Conservation (phyloP, 192 early-diverging fungal species). For the Obelidium mucronatum region DNA sequence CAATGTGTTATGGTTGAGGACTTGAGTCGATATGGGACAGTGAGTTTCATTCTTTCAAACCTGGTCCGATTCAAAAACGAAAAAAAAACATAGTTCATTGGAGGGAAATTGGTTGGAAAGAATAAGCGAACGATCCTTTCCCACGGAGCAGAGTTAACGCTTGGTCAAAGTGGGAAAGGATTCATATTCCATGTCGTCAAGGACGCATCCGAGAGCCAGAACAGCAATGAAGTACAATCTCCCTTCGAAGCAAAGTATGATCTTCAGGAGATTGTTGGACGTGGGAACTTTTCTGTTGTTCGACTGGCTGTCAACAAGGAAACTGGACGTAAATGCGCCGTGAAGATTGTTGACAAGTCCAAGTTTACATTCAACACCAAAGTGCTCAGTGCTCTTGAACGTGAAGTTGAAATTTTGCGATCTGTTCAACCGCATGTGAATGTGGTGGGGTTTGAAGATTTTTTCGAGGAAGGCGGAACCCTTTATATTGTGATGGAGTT, state of each 20-base stretch:
- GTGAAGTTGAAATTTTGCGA: slow-evolving; percentile 40
- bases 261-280: slow-evolving; percentile 13
- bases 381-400: slow-evolving; percentile 28
- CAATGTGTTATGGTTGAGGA: slow-evolving; percentile 31
- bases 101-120: slow-evolving; percentile 19
- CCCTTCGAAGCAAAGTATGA: slow-evolving; percentile 18
- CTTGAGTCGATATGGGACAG: slow-evolving; percentile 12
- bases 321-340: slow-evolving; percentile 38
- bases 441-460: slow-evolving; percentile 41
- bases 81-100: slow-evolving; percentile 18
- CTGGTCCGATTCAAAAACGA: background rate
- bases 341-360: slow-evolving; percentile 46
- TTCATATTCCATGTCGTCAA: slow-evolving; percentile 25
- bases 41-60: slow-evolving; percentile 14
- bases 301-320: slow-evolving; percentile 39
- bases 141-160: slow-evolving; percentile 29
- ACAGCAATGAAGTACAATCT: background rate
- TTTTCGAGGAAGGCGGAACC: slow-evolving; percentile 27
- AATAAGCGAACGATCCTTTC: slow-evolving; percentile 30
- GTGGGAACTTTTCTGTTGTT: slow-evolving; percentile 46
- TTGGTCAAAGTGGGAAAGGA: slow-evolving; percentile 10
- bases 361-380: slow-evolving; percentile 37
- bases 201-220: background rate
- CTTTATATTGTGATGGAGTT: slow-evolving; percentile 44
- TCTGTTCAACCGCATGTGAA: slow-evolving; percentile 29